Evolutionary conservation across 345 rosid genomes (phyloP), one percentile per base, ranked within the genome.

Genomic region (Gossypium stocksii): DNA sequence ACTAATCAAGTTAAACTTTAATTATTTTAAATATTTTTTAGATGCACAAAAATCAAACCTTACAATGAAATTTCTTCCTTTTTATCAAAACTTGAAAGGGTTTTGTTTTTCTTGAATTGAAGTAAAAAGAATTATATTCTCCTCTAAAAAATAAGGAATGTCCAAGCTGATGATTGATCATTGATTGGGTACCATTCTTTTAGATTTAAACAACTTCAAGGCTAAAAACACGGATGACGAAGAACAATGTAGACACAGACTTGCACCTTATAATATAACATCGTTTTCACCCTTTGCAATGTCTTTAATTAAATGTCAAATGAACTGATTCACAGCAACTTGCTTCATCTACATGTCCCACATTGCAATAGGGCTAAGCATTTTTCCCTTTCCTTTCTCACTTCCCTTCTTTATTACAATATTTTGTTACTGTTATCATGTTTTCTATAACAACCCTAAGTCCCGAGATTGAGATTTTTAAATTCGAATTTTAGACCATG

Each of bases 261-360:
- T 23, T 59, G 57, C 63, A 13, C 34, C 17, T 13, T 4, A 25
- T 4, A 25, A 20, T 48, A 12, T 5, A 16, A 53, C 23, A 51
- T 51, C 48, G 1, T 70, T 64, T 64, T 56, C 49, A 29, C 29
- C 69, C 70, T 10, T 65, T 19, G 27, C 6, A 41, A n/a, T 57
- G 14, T n/a, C 45, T 54, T 70, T 11, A 20, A 44, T 70, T 11
- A 20, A 44, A 57, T 38, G 73, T 70, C 73, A 59, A 76, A 68
- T 64, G 74, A 77, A 77, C 22, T 22, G 62, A 80, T 77, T 74
- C 78, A 66, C 9, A 38, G 61, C 79, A 67, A 77, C 60, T 77
- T 60, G 81, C 25, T 38, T 2, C n/a, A 38, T 25, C 56, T 56
- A 76, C 62, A 20, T 49, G 63, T 34, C 38, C 38, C 38, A 29